Conservation (phyloP, 2,329 filamentous ascomycete genomes). For the Phymatotrichopsis omnivora region DNA sequence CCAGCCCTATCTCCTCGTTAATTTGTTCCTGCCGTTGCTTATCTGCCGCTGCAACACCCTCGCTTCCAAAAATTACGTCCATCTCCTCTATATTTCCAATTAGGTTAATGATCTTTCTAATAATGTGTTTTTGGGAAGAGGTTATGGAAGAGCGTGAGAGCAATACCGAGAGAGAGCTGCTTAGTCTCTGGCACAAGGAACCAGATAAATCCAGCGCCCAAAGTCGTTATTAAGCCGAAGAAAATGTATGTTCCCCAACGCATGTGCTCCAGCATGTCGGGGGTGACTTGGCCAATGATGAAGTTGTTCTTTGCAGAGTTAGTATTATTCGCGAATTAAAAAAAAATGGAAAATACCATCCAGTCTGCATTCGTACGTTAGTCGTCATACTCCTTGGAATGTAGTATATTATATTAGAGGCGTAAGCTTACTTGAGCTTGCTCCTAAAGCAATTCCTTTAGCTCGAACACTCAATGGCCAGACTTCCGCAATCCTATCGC, state of each 20-base stretch:
- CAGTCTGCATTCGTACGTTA: too few relatives aligned
- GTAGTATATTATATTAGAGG: slow-evolving; percentile 37
- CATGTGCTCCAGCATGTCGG: slow-evolving; percentile 50
- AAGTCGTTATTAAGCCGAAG: slow-evolving; percentile 46
- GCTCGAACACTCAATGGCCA: slow-evolving; percentile 51
- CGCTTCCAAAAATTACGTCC: slow-evolving; percentile 54
- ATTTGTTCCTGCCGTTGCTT: slow-evolving; percentile 63
- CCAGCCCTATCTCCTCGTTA: slow-evolving; percentile 56
- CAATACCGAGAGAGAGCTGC: slow-evolving; percentile 41
- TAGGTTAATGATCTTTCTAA: neutral
- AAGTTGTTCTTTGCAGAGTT: slow-evolving; percentile 33
- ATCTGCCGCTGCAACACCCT: slow-evolving; percentile 57
- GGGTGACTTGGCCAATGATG: slow-evolving; percentile 51
- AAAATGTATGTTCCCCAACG: slow-evolving; percentile 51
- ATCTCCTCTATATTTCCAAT: slow-evolving; percentile 40
- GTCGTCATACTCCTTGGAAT: too few relatives aligned
- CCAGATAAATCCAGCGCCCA: slow-evolving; percentile 44
- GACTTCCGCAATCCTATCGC: slow-evolving; percentile 44
- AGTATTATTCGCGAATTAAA: neutral
- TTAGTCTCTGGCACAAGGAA: slow-evolving; percentile 50
- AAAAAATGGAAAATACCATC: slow-evolving; percentile 12
- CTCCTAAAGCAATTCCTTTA: slow-evolving; percentile 56
- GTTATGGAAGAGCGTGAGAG: neutral
- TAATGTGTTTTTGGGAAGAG: slow-evolving; percentile 1
- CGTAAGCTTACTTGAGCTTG: slow-evolving; percentile 53